Percentiles rank a stretch among this genome's conserved stretches.
Evolutionary conservation across 1,139 yeast species (phyloP).

Genomic region (Schwanniomyces etchellsii): DNA sequence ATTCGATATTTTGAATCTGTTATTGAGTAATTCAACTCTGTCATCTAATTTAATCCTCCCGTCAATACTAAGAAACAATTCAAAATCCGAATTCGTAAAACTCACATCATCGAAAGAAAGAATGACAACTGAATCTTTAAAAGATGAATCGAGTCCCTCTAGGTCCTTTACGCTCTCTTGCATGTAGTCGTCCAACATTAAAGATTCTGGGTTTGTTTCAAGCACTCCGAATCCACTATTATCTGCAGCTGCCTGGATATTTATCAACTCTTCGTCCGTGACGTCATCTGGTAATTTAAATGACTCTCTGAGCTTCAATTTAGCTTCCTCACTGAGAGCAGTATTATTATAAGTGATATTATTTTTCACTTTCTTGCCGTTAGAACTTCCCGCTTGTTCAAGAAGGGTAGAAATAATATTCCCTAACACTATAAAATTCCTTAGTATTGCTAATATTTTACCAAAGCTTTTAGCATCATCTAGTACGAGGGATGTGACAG

Average conservation of each 20-base stretch:
- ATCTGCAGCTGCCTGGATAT: constrained; percentile 26
- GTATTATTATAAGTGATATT: constrained; percentile 1
- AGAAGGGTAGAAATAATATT: constrained; percentile 9
- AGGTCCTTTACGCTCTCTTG: constrained; percentile 10
- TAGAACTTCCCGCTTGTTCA: no score
- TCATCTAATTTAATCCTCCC: constrained; percentile 12
- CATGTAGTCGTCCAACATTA: constrained; percentile 8
- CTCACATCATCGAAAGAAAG: constrained; percentile 22
- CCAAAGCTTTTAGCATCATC: constrained; percentile 20
- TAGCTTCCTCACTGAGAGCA: constrained; percentile 17
- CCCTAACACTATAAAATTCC: constrained; percentile 27
- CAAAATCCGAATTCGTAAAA: constrained; percentile 15
- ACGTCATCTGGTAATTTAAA: constrained; percentile 32
- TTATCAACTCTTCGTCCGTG: constrained; percentile 36
- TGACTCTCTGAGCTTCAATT: constrained; percentile 28
- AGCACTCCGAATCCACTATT: constrained; percentile 17
- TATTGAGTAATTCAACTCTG: constrained; percentile 7
- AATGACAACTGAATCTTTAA: constrained; percentile 10
- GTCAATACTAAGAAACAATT: constrained; percentile 17
- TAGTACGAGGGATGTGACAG: constrained; percentile 13
- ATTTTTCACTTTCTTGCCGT: neutral
- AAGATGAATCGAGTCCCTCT: constrained; percentile 2
- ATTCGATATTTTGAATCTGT: constrained; percentile 23
- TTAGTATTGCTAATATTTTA: constrained; percentile 20
- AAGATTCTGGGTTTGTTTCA: constrained; percentile 10